Evolutionary conservation across 2,329 filamentous ascomycete species (phyloP).

Genomic region (Aspergillus ustus): DNA sequence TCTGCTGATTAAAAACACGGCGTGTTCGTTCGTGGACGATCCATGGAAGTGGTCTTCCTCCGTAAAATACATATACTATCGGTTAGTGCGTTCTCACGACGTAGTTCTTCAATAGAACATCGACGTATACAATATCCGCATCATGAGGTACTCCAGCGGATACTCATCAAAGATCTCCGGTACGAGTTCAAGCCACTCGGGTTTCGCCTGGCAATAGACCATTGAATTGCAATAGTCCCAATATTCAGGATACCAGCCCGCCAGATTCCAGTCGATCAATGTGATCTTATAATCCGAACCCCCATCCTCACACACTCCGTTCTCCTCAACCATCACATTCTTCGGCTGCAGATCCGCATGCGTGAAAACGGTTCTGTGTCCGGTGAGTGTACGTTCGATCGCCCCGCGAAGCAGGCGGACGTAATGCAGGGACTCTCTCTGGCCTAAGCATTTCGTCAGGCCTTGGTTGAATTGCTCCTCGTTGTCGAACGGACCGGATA

Average conservation of each 20-base stretch:
- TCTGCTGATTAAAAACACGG: too few species aligned
- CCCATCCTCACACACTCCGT: constrained; percentile 9
- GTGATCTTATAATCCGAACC: constrained; percentile 14
- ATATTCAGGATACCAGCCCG: constrained; percentile 25
- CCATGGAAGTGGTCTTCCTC: too few species aligned
- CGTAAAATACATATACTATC: too few species aligned
- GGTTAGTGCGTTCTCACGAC: too few species aligned
- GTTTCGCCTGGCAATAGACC: constrained; percentile 20
- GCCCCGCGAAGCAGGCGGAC: constrained; percentile 20
- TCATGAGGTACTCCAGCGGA: constrained; percentile 22
- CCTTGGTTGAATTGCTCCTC: constrained; percentile 24
- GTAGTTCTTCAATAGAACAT: constrained; percentile 18
- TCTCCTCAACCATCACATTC: constrained; percentile 24
- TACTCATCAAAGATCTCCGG: constrained; percentile 22
- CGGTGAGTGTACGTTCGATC: constrained; percentile 22
- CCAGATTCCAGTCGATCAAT: constrained; percentile 22
- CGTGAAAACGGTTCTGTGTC: constrained; percentile 22
- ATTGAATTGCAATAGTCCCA: constrained; percentile 27
- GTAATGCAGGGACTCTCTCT: constrained; percentile 21
- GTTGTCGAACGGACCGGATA: constrained; percentile 24
- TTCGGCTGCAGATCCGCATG: constrained; percentile 24
- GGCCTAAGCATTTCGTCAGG: constrained; percentile 12
- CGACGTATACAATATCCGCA: constrained; percentile 11
- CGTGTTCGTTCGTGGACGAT: too few species aligned
- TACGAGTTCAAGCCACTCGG: constrained; percentile 22